Evolutionary conservation across 139 green algal genomes (phyloP), one percentile per base, ranked within the genome.

Genomic region (Chlorokybus atmophyticus): DNA sequence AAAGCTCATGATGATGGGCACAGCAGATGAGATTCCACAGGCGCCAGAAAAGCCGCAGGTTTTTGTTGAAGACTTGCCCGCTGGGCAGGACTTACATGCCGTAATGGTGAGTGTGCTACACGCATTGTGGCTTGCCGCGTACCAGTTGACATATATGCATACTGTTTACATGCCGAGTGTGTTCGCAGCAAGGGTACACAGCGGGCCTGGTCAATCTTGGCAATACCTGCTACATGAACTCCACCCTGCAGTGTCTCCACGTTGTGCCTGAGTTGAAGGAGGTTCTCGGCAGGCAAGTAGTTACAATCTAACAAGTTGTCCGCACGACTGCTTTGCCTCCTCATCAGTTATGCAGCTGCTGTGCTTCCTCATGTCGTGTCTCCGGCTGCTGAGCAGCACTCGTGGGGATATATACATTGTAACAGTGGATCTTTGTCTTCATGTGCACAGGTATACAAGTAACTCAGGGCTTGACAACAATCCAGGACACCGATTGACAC

Each of bases 181-280:
- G 35, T 44, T 10, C 35, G 35, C 64, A 68, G 19, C 83, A 83
- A 56, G 62, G 73, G 27, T 93, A 88, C 54, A 78, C 79, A 19
- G 74, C 79, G 6, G 90, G 90, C 1, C 74, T 97, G 47, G 41
- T 85, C 50, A 97, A 97, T 73, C 75, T 96, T 29, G 88, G 88
- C 54, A 96, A 96, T 72, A 97, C 90, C 0, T 97, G 90, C 81
- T 97, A 97, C 77, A 95, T 96, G 90, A 95, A 95, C 74, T 76
- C 71, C 50, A 93, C 83, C 0, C 2, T 91, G 59, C 90, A 97
- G 75, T 95, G 85, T 64, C 74, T 97, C 41, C 86, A 85, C 66
- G 55, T 48, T 4, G 78, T 93, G 38, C 75, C 74, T 23, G 82
- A 85, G 51, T 79, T 95, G 32, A 60, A 28, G 1, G 27, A 54